Conservation (phyloP, 2,329 filamentous ascomycete species). For the Ramularia endophylla region DNA sequence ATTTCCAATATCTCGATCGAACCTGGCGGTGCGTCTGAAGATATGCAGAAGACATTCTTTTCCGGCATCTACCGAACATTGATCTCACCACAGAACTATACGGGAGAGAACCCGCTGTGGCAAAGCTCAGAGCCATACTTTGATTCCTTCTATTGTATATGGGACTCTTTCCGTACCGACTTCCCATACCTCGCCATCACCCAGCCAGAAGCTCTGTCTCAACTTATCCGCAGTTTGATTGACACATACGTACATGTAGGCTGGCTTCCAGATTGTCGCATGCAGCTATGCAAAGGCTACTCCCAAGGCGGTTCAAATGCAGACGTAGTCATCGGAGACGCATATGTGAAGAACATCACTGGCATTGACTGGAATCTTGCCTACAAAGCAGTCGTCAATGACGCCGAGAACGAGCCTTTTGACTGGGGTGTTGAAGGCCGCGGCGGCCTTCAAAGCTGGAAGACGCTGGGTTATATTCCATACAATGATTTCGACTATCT, state of each 20-base stretch:
- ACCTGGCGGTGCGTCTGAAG: slow-evolving; percentile 41
- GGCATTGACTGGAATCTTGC: slow-evolving; percentile 60
- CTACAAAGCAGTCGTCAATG: slow-evolving; percentile 64
- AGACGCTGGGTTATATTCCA: slow-evolving; percentile 58
- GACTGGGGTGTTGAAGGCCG: slow-evolving; percentile 66
- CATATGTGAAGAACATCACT: slow-evolving; percentile 57
- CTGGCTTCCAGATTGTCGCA: slow-evolving; percentile 65
- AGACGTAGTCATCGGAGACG: slow-evolving; percentile 62
- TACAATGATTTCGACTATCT: slow-evolving; percentile 45
- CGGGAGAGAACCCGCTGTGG: slow-evolving; percentile 64
- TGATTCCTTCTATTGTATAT: slow-evolving; percentile 64
- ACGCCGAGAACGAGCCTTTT: slow-evolving; percentile 62
- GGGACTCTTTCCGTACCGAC: slow-evolving; percentile 58
- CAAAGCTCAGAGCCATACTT: slow-evolving; percentile 60
- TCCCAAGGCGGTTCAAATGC: slow-evolving; percentile 44
- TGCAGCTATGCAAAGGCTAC: slow-evolving; percentile 63
- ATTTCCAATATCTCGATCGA: slow-evolving; percentile 32
- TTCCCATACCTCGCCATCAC: slow-evolving; percentile 59
- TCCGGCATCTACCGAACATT: slow-evolving; percentile 63
- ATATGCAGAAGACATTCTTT: slow-evolving; percentile 51
- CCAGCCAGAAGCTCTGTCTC: slow-evolving; percentile 56
- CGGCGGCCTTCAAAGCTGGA: slow-evolving; percentile 66
- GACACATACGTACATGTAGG: slow-evolving; percentile 63
- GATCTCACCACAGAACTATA: slow-evolving; percentile 63
- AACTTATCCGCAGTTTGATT: slow-evolving; percentile 60